Evolutionary conservation across 768 basidiomycete genomes (phyloP), one percentile per base, ranked within the genome.

Genomic region (Mycena sanguinolenta): DNA sequence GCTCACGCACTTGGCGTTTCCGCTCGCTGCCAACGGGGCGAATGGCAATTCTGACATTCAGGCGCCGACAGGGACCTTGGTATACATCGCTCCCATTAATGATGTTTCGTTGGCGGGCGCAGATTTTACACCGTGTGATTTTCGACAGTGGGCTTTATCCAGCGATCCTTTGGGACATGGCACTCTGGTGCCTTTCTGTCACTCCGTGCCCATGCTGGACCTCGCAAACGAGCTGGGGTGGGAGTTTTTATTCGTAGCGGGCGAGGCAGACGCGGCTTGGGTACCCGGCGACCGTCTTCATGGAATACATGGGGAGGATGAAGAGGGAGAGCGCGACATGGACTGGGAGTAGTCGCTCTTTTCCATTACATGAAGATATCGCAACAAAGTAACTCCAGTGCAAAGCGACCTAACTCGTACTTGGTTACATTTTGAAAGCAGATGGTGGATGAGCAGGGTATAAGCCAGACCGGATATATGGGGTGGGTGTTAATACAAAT

Each of bases 1-100:
- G 58, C 78, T 85, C 49, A 80, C 73, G 1, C 76, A 82, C 65
- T 78, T 84, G 67, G 79, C 80, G 14, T 80, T 79, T 73, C 70
- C 77, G 8, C 73, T 38, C 49, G 60, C 62, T 28, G 34, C 27
- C 42, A 14, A 27, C 39, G n/a, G 27, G 8, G 6, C 32, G 32
- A 34, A 34, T 34, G 32, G 10, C 32, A 34, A 34, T 5, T 34
- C 14, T 16, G 46, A 52, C 14, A 32, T 46, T 21, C 52, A 46
- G 27, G 60, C 62, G n/a, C 65, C 72, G 12, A 62, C 42, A 2
- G 53, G 61, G 27, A 59, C 49, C 30, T 16, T 73, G 38, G 65
- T 46, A 14, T 70, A 67, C 46, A 38, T 67, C 21, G 65, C 61
- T 9, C 54, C 64, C 34, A 27, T 3, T 5, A 10, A 34, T 34